Evolutionary conservation across 306 rosid genomes (phyloP), one percentile per base, ranked within the genome.

Genomic region (Ziziphus jujuba): DNA sequence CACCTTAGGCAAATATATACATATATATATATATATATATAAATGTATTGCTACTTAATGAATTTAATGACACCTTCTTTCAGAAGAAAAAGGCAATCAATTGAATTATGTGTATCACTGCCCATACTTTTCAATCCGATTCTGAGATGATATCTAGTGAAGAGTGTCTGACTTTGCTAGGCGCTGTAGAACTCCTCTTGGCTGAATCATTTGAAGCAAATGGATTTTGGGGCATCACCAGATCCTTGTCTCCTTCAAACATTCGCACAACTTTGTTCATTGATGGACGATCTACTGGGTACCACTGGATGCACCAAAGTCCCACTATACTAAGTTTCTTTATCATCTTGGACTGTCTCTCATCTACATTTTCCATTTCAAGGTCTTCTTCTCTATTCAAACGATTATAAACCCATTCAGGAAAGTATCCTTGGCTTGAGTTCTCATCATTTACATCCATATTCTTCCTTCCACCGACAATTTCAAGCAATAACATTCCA

Each of bases 241-340:
- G 43, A 28, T 63, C 75, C 20, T 49, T 65, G 2, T 70, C 71
- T 15, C 73, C 76, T 63, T 74, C 80, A 17, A 82, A 58, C 80
- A 74, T 77, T 71, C 74, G 74, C 0, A 78, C 54, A 33, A 74
- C 80, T 10, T 22, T 11, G 44, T 61, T 78, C 59, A 82, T 82
- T 2, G 75, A 74, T 10, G 86, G 86, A 5, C 83, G 83, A 17
- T 82, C 64, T 6, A 52, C 24, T 0, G 83, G 80, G 9, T 81
- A 66, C 82, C 83, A 81, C 9, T 81, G 78, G 16, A 81, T 74
- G 58, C 80, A 81, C 86, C 83, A 81, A 3, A 81, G 75, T 28
- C 83, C 86, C 0, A 77, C 78, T 31, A 74, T 40, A 2, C 80
- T 78, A 0, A 82, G 61, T 63, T 59, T 78, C 48, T 74, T 75